These are phyloP conservation scores for Saccharomycopsis sp. DNA, from an alignment of 805 yeast genomes.

Conservation along the genomic window DNA sequence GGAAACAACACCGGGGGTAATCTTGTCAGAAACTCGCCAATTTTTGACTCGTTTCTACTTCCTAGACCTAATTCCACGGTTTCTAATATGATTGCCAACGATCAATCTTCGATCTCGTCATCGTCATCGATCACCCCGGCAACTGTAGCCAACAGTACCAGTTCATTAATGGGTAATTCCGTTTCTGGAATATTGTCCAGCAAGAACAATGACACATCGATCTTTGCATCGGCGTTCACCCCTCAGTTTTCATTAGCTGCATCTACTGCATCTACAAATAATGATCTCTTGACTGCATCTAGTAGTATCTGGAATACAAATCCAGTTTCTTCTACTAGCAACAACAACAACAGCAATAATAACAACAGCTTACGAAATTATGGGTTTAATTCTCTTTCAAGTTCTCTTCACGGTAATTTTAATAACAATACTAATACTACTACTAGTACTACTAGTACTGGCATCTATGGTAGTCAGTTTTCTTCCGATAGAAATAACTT, in stretches of 20 bases:
- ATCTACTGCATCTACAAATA: neutral
- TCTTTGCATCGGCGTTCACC: neutral
- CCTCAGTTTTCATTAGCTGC: neutral
- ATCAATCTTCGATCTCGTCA: neutral
- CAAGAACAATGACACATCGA: neutral
- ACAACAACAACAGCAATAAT: neutral
- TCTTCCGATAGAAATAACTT: neutral
- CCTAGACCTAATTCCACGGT: constrained; percentile 10
- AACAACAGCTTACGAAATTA: neutral
- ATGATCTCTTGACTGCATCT: constrained; percentile 1
- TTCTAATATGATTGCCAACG: constrained; percentile 2
- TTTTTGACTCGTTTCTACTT: constrained; percentile 7
- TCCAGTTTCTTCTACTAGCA: neutral
- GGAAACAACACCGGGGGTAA: neutral
- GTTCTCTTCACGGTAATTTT: constrained; percentile 1
- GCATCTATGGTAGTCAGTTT: neutral
- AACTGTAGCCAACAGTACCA: neutral
- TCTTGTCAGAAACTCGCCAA: constrained; percentile 4
- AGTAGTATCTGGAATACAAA: neutral
- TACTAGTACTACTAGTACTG: neutral
- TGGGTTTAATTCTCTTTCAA: constrained; percentile 2
- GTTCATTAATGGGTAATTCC: neutral
- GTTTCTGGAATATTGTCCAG: neutral
- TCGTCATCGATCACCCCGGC: neutral
- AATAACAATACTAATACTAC: neutral